Conservation (phyloP, 1,139 yeast genomes). For the Yamadazyma sp. region DNA sequence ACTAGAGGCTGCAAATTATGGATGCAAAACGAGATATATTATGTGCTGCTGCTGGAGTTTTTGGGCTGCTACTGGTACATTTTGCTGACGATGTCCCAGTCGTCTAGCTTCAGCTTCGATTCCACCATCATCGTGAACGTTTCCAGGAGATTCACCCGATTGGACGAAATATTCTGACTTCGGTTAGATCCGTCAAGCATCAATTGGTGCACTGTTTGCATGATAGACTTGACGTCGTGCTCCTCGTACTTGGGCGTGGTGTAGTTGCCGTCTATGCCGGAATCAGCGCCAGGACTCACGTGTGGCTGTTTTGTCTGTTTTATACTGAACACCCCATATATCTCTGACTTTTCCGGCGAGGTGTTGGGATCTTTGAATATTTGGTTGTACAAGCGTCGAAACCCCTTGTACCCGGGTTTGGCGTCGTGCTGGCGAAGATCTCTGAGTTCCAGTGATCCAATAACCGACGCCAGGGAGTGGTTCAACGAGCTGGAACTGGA, state of each 20-base stretch:
- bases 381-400: constrained; percentile 8
- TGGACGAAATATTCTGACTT: constrained; percentile 1
- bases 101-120: constrained; percentile 33
- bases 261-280: not conserved
- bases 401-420: not conserved
- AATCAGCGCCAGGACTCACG: too few species aligned
- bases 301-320: not conserved
- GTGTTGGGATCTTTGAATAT: constrained; percentile 11
- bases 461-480: not conserved
- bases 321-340: constrained; percentile 23
- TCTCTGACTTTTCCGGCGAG: constrained; percentile 4
- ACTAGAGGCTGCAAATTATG: not conserved
- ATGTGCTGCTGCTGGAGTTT: too few species aligned
- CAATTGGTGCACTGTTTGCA: constrained; percentile 30
- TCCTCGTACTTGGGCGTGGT: constrained; percentile 1
- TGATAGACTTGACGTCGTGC: constrained; percentile 20
- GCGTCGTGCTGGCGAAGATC: not conserved
- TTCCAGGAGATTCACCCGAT: not conserved
- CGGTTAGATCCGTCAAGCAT: constrained; percentile 19
- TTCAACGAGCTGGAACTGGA: constrained; percentile 1
- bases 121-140: constrained; percentile 23
- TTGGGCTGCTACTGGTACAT: constrained; percentile 19
- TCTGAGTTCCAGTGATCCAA: constrained; percentile 3
- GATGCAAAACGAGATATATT: too few species aligned
- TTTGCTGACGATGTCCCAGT: constrained; percentile 46